phyloP scores from a whole-genome alignment of 202 grass and related monocot species.

The Hordeum pubiflorum region DNA sequence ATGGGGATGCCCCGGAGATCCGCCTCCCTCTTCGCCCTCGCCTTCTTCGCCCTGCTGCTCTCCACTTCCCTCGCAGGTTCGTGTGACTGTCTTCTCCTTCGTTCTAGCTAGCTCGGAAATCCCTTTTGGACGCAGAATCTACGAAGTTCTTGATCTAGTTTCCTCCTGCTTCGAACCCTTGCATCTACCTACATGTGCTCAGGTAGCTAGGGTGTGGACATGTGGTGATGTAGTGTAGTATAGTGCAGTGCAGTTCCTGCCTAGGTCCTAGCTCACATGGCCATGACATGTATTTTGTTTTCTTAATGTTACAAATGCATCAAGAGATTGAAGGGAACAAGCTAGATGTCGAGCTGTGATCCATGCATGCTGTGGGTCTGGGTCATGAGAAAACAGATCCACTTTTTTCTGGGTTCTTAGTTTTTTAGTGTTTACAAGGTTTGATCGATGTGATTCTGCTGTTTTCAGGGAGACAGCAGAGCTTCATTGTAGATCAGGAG shows the following conservation, averaged over 20 bases:
- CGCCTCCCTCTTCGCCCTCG: constrained; percentile 39
- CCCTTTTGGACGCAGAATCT: background rate
- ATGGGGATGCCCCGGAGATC: constrained; percentile 23
- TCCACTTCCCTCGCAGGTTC: constrained; percentile 51
- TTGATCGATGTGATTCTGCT: background rate
- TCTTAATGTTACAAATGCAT: background rate
- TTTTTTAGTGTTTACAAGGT: background rate
- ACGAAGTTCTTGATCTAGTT: background rate
- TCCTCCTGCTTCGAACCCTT: background rate
- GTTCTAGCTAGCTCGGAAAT: background rate
- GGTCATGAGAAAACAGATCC: background rate
- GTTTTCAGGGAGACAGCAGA: constrained; percentile 30
- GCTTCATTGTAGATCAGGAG: constrained; percentile 13
- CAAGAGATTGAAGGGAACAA: background rate
- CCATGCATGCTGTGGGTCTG: background rate
- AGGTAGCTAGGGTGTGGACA: background rate
- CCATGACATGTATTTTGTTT: background rate
- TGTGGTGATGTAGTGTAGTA: background rate
- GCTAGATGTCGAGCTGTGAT: background rate
- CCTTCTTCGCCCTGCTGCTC: constrained; percentile 24
- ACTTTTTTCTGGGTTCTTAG: background rate
- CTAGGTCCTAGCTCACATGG: background rate
- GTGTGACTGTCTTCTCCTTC: background rate
- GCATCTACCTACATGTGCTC: background rate
- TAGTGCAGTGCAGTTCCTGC: background rate